These are phyloP conservation scores for Gossypium trilobum DNA, from an alignment of 441 rosid species.

Conservation along the genomic window DNA sequence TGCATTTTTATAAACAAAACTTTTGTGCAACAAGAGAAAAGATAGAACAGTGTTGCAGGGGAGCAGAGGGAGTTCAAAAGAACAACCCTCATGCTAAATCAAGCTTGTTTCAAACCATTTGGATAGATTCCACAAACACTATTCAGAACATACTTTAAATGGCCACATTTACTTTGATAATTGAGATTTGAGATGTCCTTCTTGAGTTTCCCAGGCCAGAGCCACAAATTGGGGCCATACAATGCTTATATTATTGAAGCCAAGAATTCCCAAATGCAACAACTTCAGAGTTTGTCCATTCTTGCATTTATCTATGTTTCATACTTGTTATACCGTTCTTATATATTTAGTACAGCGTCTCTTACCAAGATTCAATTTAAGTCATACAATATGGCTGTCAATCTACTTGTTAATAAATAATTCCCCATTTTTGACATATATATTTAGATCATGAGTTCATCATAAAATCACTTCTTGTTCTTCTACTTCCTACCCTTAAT, in stretches of 20 bases:
- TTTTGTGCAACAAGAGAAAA: not conserved
- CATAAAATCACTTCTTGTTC: constrained; percentile 4
- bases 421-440: not conserved
- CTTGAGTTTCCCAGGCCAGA: not conserved
- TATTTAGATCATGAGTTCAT: not conserved
- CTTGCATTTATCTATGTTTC: not conserved
- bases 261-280: not conserved
- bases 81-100: not conserved
- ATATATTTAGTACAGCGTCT: not conserved
- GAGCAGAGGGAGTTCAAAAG: not conserved
- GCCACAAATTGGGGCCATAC: not conserved
- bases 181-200: not conserved
- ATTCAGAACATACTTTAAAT: not conserved
- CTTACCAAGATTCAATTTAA: not conserved
- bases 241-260: not conserved
- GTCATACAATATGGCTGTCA: not conserved
- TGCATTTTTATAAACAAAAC: not conserved
- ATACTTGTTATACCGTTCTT: not conserved
- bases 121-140: not conserved
- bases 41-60: not conserved
- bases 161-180: not conserved
- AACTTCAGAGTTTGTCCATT: not conserved
- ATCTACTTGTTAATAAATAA: not conserved
- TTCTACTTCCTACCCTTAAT: not conserved
- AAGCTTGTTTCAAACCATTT: not conserved